Evolutionary conservation across 1,139 yeast genomes (phyloP).

Genomic region (Petasospora fabianii): DNA sequence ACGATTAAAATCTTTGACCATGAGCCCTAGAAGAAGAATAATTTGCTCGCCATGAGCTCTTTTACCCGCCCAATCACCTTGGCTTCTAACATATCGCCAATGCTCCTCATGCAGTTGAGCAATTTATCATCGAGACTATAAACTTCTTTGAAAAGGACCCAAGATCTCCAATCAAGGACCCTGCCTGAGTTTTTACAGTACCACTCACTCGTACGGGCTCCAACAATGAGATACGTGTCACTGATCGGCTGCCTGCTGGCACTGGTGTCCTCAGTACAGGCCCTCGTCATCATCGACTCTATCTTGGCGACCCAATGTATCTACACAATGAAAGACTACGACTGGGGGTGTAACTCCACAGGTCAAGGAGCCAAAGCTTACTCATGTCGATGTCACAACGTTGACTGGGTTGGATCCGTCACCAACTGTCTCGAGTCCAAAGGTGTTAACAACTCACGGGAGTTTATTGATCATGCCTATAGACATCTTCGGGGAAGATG

Average conservation of each 20-base stretch:
- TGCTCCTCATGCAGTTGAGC: slow-evolving; percentile 12
- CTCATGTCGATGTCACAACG: slow-evolving; percentile 36
- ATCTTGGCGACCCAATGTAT: slow-evolving; percentile 38
- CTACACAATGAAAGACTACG: slow-evolving; percentile 33
- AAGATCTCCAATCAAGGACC: slow-evolving; percentile 1
- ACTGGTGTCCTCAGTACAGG: slow-evolving; percentile 3
- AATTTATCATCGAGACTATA: slow-evolving; percentile 5
- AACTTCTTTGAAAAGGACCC: too few relatives aligned
- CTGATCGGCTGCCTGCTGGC: neutral
- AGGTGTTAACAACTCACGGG: slow-evolving; percentile 22
- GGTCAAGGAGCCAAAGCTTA: slow-evolving; percentile 32
- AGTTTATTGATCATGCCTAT: slow-evolving; percentile 33
- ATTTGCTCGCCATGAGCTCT: neutral
- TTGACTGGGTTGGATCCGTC: slow-evolving; percentile 39
- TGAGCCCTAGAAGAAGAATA: too few relatives aligned
- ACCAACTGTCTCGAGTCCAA: slow-evolving; percentile 34
- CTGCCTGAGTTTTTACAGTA: too few relatives aligned
- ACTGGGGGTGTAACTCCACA: slow-evolving; percentile 39
- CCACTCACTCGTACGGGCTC: too few relatives aligned
- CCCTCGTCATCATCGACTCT: slow-evolving; percentile 31
- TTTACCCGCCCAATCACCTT: neutral
- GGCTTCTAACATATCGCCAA: too few relatives aligned
- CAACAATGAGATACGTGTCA: neutral
- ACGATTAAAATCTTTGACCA: too few relatives aligned
- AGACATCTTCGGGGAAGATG: slow-evolving; percentile 35